phyloP scores from a whole-genome alignment of 2,329 filamentous ascomycete species.

The Byssothecium circinans region DNA sequence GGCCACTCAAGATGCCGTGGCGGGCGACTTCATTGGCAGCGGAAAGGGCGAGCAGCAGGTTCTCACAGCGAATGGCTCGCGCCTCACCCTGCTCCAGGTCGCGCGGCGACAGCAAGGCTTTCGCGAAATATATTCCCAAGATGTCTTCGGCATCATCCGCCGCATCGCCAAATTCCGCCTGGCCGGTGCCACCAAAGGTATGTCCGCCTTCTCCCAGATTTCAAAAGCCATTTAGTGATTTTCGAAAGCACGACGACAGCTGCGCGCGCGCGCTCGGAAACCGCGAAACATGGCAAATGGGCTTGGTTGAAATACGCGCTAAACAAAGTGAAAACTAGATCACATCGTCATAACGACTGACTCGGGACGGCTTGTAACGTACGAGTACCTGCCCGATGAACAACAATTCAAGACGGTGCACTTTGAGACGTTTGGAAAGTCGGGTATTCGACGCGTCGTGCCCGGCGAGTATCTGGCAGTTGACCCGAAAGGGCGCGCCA shows the following conservation, averaged over 20 bases:
- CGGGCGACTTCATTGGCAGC: slow-evolving; percentile 93
- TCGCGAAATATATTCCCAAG: slow-evolving; percentile 81
- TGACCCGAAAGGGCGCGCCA: slow-evolving; percentile 93
- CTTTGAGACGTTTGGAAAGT: slow-evolving; percentile 97
- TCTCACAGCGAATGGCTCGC: slow-evolving; percentile 87
- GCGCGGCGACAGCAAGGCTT: slow-evolving; percentile 85
- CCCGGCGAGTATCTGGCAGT: slow-evolving; percentile 95
- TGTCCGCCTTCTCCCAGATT: slow-evolving; percentile 48
- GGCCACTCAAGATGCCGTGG: slow-evolving; percentile 83
- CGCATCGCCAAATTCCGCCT: slow-evolving; percentile 85
- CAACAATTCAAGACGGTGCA: slow-evolving; percentile 89
- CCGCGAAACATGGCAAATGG: slow-evolving; percentile 31
- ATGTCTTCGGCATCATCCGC: slow-evolving; percentile 95
- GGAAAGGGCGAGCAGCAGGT: slow-evolving; percentile 99
- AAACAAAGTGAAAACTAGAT: slow-evolving; percentile 59
- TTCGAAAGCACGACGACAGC: slow-evolving; percentile 42
- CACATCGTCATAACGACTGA: slow-evolving; percentile 95
- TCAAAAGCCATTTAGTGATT: slow-evolving; percentile 52
- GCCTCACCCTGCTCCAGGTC: slow-evolving; percentile 82
- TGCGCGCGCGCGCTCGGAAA: slow-evolving; percentile 26
- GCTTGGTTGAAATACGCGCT: slow-evolving; percentile 27
- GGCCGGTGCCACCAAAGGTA: slow-evolving; percentile 95
- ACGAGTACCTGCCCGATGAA: slow-evolving; percentile 85
- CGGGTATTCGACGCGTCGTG: slow-evolving; percentile 87
- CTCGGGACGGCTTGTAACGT: slow-evolving; percentile 89